phyloP scores from a whole-genome alignment of 305 asterid genomes.

The Fraxinus baroniana region DNA sequence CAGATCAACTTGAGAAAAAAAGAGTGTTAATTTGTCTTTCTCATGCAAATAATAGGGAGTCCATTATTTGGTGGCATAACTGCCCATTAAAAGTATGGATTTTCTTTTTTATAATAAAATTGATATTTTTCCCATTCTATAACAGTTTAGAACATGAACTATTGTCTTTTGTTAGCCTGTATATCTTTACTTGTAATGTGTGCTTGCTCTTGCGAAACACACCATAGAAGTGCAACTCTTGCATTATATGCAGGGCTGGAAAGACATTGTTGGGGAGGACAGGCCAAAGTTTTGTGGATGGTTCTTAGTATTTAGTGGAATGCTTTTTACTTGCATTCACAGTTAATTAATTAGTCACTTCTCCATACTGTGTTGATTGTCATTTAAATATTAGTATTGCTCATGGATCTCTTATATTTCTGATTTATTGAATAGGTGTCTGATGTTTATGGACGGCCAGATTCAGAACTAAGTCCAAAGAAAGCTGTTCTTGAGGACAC shows the following conservation, averaged over 20 bases:
- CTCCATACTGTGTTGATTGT: conserved; percentile 17
- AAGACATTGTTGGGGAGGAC: conserved; percentile 1
- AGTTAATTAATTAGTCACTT: conserved; percentile 21
- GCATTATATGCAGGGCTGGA: conserved; percentile 11
- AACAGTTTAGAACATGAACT: conserved; percentile 1
- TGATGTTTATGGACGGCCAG: conserved; percentile 82
- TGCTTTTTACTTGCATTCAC: neutral
- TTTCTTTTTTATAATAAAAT: neutral
- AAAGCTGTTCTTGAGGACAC: conserved; percentile 65
- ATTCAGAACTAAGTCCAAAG: conserved; percentile 68
- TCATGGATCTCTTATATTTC: conserved; percentile 28
- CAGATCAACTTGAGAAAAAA: neutral
- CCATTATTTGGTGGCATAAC: neutral
- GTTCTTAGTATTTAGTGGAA: neutral
- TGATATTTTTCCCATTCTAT: conserved; percentile 2
- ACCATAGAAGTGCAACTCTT: neutral
- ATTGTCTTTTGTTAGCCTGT: conserved; percentile 5
- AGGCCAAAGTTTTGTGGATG: neutral
- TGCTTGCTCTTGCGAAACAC: conserved; percentile 7
- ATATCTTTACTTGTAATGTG: conserved; percentile 8
- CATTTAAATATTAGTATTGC: conserved; percentile 13
- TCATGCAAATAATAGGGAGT: neutral
- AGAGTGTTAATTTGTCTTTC: neutral
- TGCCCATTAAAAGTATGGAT: neutral
- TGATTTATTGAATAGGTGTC: conserved; percentile 58